Conservation (phyloP, 169 alveolate species). For the Besnoitia besnoiti region DNA sequence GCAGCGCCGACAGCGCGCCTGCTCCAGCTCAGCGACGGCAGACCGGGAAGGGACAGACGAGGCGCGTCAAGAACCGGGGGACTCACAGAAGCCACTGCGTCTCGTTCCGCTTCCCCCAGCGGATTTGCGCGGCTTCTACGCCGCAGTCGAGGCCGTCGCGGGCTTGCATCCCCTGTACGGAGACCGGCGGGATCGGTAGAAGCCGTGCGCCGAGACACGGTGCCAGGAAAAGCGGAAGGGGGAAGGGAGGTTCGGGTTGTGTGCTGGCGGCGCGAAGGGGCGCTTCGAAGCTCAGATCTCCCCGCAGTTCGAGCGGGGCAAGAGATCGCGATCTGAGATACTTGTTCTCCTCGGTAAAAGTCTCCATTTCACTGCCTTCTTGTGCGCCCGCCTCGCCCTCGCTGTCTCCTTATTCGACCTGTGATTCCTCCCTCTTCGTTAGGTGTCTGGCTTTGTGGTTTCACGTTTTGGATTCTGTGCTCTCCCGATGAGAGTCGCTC, state of each 20-base stretch:
- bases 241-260: too few species aligned
- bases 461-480: not conserved
- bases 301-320: too few species aligned
- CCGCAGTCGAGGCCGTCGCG: not conserved
- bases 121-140: constrained; percentile 1
- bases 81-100: not conserved
- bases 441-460: not conserved
- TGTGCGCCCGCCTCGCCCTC: too few species aligned
- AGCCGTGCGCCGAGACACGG: too few species aligned
- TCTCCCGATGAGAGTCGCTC: not conserved
- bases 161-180: not conserved
- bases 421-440: not conserved
- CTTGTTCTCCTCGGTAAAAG: too few species aligned
- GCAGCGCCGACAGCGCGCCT: too few species aligned
- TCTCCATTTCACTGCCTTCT: too few species aligned
- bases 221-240: too few species aligned
- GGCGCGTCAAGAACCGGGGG: not conserved
- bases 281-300: too few species aligned
- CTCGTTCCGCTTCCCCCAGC: not conserved
- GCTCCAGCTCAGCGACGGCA: not conserved
- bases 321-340: too few species aligned
- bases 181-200: not conserved
- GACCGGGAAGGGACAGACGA: not conserved
- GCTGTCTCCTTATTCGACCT: too few species aligned
- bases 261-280: too few species aligned